phyloP scores from a whole-genome alignment of 768 basidiomycete genomes.

The Auricularia auricula-judae region DNA sequence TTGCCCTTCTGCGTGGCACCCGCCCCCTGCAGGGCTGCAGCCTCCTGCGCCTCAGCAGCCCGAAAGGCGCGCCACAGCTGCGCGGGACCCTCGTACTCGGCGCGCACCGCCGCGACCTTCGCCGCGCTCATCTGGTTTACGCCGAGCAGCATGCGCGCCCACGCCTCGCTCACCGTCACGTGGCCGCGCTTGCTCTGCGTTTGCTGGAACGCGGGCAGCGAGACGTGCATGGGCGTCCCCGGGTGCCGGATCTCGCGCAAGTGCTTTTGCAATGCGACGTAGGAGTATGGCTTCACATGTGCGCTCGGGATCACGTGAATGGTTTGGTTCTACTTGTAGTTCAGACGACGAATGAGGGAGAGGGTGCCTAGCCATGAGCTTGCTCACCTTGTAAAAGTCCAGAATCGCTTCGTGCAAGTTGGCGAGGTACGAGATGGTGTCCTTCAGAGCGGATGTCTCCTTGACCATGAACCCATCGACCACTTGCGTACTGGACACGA shows the following conservation, averaged over 20 bases:
- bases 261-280: conserved; percentile 17
- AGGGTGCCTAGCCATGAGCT: neutral
- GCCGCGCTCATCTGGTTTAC: conserved; percentile 26
- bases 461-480: conserved; percentile 27
- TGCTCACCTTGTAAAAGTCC: conserved; percentile 9
- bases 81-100: conserved; percentile 21
- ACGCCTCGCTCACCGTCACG: conserved; percentile 20
- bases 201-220: conserved; percentile 20
- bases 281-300: conserved; percentile 19
- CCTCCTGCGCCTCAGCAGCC: conserved; percentile 9
- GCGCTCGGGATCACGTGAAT: conserved; percentile 22
- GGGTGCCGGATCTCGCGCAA: conserved; percentile 15
- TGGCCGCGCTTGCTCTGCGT: conserved; percentile 23
- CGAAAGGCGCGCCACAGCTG: conserved; percentile 18
- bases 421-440: conserved; percentile 24
- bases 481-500: conserved; percentile 26
- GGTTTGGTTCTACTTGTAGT: conserved; percentile 6
- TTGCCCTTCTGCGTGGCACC: neutral
- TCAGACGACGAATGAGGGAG: neutral
- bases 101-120: conserved; percentile 20
- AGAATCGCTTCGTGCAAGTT: conserved; percentile 23
- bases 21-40: neutral
- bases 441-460: conserved; percentile 21
- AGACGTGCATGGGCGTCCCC: conserved; percentile 13
- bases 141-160: conserved; percentile 7